Conservation (phyloP, 83 land plant species). For the Picea engelmannii region DNA sequence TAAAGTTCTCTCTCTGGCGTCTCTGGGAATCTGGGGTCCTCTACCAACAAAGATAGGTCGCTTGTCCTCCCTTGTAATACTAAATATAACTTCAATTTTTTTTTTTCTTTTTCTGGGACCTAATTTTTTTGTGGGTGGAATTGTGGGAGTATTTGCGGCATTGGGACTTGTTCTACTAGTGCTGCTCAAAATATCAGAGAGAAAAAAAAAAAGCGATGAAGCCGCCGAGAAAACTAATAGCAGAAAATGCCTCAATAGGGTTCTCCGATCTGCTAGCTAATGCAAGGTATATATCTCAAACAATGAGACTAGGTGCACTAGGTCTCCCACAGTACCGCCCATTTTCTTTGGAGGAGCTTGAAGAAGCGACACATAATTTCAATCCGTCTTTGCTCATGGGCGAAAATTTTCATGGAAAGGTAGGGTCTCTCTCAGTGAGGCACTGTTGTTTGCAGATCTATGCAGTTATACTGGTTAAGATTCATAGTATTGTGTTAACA, state of each 20-base stretch:
- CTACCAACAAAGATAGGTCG: no score
- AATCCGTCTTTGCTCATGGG: conserved; percentile 69
- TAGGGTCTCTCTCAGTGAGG: conserved; percentile 19
- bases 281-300: conserved; percentile 82
- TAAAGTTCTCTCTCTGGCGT: no score
- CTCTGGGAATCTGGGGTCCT: no score
- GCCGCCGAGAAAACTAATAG: conserved; percentile 26
- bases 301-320: conserved; percentile 76
- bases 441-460: background rate
- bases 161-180: no score
- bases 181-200: no score
- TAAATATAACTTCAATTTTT: no score
- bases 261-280: conserved; percentile 21
- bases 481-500: background rate
- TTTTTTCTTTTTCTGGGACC: no score
- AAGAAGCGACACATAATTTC: conserved; percentile 86
- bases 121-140: no score
- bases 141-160: no score
- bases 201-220: no score
- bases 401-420: conserved; percentile 90
- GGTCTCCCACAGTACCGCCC: conserved; percentile 65
- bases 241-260: conserved; percentile 39
- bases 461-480: conserved; percentile 3
- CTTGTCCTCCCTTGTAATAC: no score
- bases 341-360: conserved; percentile 82